Percentiles rank a stretch among this genome's conserved stretches.
phyloP scores from a whole-genome alignment of 805 yeast genomes.

The Saccharomyces eubayanus region DNA sequence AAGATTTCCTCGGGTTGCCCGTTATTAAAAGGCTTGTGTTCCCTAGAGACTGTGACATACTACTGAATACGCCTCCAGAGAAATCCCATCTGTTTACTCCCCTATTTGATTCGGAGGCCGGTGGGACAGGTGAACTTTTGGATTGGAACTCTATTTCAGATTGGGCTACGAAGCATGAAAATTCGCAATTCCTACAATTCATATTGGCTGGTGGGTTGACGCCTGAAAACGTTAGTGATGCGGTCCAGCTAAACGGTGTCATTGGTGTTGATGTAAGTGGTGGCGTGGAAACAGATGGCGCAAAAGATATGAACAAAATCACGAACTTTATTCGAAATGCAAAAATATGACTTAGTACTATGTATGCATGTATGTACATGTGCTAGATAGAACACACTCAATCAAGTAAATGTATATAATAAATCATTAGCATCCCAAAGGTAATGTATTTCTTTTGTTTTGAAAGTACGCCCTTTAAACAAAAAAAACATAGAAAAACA shows the following conservation, averaged over 20 bases:
- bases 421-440: no score
- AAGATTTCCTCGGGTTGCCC: slow-evolving; percentile 38
- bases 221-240: slow-evolving; percentile 59
- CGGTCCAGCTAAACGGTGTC: slow-evolving; percentile 47
- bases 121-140: slow-evolving; percentile 82
- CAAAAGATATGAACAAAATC: slow-evolving; percentile 62
- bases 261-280: slow-evolving; percentile 91
- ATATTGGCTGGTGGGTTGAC: slow-evolving; percentile 86
- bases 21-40: slow-evolving; percentile 62
- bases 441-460: neutral
- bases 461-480: no score
- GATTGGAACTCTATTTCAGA: slow-evolving; percentile 54
- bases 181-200: slow-evolving; percentile 33
- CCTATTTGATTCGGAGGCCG: slow-evolving; percentile 76
- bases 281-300: slow-evolving; percentile 80
- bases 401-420: no score
- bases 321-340: slow-evolving; percentile 49
- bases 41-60: slow-evolving; percentile 43
- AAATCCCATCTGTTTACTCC: slow-evolving; percentile 34
- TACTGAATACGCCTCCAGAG: slow-evolving; percentile 15
- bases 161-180: slow-evolving; percentile 26
- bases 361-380: neutral
- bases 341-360: slow-evolving; percentile 9
- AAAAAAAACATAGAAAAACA: no score
- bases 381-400: neutral